Percentiles rank a stretch among this genome's conserved stretches.
Conservation (phyloP, 202 grass and related monocot species). For the Eragrostis tef region DNA sequence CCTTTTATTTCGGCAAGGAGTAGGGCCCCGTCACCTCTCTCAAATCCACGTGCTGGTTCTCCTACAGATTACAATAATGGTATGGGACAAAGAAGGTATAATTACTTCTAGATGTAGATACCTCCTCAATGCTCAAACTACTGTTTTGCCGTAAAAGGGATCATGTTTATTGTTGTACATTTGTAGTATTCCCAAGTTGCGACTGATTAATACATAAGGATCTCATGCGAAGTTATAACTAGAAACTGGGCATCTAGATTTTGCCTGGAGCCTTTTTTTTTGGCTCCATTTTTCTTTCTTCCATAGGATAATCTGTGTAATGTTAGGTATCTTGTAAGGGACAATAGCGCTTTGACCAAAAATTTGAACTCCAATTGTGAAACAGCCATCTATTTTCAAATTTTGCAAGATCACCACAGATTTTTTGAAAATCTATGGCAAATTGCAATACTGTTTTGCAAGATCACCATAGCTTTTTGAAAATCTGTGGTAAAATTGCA, state of each 20-base stretch:
- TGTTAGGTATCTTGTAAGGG: background rate
- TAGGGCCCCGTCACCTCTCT: constrained; percentile 38
- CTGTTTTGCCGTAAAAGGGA: background rate
- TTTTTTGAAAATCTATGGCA: too few relatives aligned
- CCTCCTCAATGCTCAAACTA: constrained; percentile 21
- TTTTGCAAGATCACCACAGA: too few relatives aligned
- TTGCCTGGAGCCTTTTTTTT: constrained; percentile 5
- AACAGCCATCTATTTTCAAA: too few relatives aligned
- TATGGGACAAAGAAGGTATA: constrained; percentile 64
- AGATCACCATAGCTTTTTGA: too few relatives aligned
- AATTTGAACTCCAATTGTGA: too few relatives aligned
- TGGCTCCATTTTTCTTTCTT: background rate
- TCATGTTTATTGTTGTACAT: constrained; percentile 25
- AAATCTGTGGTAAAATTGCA: too few relatives aligned
- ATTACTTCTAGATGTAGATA: constrained; percentile 33
- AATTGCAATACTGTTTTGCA: too few relatives aligned
- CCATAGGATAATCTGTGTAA: constrained; percentile 1
- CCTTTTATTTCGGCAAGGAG: constrained; percentile 48
- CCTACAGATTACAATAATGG: constrained; percentile 46
- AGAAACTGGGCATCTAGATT: constrained; percentile 10
- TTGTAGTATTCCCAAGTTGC: background rate
- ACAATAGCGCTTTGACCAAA: too few relatives aligned
- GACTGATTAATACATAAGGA: constrained; percentile 1
- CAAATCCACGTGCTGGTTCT: constrained; percentile 40
- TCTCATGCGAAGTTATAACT: constrained; percentile 26